Percentiles rank a stretch among this genome's conserved stretches.
Evolutionary conservation across 805 yeast species (phyloP).

Genomic region (Schwanniomyces vanrijiae): DNA sequence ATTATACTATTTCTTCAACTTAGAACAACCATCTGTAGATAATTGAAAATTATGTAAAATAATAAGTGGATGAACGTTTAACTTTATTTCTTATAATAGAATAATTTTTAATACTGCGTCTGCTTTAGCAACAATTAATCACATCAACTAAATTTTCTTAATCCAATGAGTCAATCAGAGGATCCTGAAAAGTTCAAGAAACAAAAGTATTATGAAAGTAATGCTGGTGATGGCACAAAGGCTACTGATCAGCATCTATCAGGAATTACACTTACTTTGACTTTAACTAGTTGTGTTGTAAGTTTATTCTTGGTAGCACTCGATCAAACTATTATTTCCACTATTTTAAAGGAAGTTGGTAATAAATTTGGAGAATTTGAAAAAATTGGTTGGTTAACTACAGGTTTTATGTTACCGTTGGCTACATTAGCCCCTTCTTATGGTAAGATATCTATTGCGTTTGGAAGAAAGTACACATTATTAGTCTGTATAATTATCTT

Average conservation of each 20-base stretch:
- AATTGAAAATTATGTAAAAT: neutral
- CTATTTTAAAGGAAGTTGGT: constrained; percentile 51
- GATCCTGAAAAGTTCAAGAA: neutral
- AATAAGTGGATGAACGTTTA: no score
- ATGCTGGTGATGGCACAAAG: constrained; percentile 43
- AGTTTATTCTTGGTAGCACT: constrained; percentile 44
- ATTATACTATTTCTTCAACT: no score
- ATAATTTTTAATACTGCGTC: no score
- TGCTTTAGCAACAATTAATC: neutral
- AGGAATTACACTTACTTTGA: constrained; percentile 25
- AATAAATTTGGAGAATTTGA: constrained; percentile 48
- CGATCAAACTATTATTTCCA: constrained; percentile 60
- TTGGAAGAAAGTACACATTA: constrained; percentile 56
- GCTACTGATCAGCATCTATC: constrained; percentile 34
- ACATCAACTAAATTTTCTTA: no score
- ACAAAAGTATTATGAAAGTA: constrained; percentile 30
- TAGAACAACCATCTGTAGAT: neutral
- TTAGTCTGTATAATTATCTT: constrained; percentile 51
- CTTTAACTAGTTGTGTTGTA: constrained; percentile 27
- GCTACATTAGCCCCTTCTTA: constrained; percentile 55
- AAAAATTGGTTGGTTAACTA: constrained; percentile 58
- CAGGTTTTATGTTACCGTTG: constrained; percentile 55
- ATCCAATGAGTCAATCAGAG: neutral
- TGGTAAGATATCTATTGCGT: constrained; percentile 55
- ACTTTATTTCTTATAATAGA: no score